A percentile compares a stretch with the other conserved stretches of the same genome.
These are phyloP conservation scores for Scutellaria baicalensis DNA, from an alignment of 257 asterid species.

Conservation along the genomic window DNA sequence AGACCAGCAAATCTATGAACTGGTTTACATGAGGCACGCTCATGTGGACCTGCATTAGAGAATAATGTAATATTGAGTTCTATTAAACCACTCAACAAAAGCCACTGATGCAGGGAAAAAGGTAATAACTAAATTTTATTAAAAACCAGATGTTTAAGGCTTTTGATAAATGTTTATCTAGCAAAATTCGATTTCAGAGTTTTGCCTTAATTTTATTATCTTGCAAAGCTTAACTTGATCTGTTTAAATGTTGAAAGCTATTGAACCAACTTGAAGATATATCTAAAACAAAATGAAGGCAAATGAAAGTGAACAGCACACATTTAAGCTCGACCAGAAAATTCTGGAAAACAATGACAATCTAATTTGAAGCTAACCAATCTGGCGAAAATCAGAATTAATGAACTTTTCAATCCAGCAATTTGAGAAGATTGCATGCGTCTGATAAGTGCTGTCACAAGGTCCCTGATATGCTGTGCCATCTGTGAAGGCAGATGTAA, in stretches of 20 bases:
- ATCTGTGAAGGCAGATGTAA: slow-evolving; percentile 90
- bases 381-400: slow-evolving; percentile 83
- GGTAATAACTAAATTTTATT: not conserved
- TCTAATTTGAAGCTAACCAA: slow-evolving; percentile 47
- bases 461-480: slow-evolving; percentile 76
- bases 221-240: not conserved
- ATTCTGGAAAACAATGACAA: not conserved
- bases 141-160: not conserved
- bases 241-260: not conserved
- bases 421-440: slow-evolving; percentile 81
- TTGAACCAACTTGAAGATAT: not conserved
- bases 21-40: slow-evolving; percentile 78
- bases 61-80: slow-evolving; percentile 1
- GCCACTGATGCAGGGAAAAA: not conserved
- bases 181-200: not conserved
- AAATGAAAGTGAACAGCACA: not conserved
- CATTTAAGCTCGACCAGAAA: not conserved
- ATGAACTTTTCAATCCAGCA: slow-evolving; percentile 68
- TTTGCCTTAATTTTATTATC: not conserved
- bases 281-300: not conserved
- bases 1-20: slow-evolving; percentile 71
- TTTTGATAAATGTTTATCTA: not conserved
- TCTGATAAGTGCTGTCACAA: slow-evolving; percentile 75
- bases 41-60: slow-evolving; percentile 76
- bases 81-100: not conserved